Conservation (phyloP, 371 early-diverging fungal genomes). For the Blastocladiella emersonii region DNA sequence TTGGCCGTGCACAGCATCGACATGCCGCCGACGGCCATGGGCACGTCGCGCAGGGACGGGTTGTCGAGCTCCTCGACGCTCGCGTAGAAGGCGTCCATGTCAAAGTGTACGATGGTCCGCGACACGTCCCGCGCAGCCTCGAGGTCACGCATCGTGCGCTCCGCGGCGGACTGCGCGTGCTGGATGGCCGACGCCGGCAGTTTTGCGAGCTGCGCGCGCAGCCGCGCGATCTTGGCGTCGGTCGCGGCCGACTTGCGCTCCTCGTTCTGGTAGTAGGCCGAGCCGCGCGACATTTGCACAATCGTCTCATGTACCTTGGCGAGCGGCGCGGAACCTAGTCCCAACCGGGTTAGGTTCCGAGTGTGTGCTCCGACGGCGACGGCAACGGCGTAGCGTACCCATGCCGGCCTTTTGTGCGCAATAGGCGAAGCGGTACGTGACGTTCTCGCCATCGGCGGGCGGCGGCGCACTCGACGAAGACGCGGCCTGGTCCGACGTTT, state of each 20-base stretch:
- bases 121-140: neutral
- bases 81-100: constrained; percentile 9
- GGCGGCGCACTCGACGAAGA: neutral
- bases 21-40: constrained; percentile 7
- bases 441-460: neutral
- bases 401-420: neutral
- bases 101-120: constrained; percentile 1
- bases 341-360: neutral
- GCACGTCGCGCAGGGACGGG: neutral
- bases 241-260: constrained; percentile 2
- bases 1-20: constrained; percentile 7
- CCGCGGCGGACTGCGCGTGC: neutral
- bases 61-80: constrained; percentile 4
- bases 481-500: too few relatives aligned
- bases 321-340: neutral
- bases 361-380: neutral
- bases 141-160: neutral
- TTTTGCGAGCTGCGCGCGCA: neutral
- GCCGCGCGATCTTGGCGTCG: neutral
- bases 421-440: neutral
- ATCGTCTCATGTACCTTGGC: neutral
- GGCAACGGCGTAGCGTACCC: too few relatives aligned
- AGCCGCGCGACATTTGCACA: neutral
- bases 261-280: constrained; percentile 6
- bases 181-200: neutral